Conservation (phyloP, 1,139 yeast species). For the Candida pseudoviswanathii region DNA sequence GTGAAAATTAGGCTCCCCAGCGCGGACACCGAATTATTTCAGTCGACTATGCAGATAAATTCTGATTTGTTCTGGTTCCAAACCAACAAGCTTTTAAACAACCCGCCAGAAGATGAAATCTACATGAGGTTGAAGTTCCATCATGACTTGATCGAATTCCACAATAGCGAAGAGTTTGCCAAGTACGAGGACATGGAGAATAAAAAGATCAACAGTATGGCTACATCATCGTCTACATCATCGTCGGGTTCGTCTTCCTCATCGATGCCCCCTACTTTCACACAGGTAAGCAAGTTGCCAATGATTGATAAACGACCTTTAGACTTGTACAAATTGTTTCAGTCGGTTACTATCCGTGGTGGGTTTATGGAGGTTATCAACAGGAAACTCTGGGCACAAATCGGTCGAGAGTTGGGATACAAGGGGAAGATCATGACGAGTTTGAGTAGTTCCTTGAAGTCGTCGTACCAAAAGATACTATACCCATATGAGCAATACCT, state of each 20-base stretch:
- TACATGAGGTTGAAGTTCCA: constrained; percentile 33
- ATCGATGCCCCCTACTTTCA: background rate
- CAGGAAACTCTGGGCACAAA: constrained; percentile 62
- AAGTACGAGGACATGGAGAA: constrained; percentile 9
- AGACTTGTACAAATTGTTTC: constrained; percentile 54
- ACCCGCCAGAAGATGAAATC: constrained; percentile 33
- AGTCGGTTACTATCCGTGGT: constrained; percentile 56
- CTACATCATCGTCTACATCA: background rate
- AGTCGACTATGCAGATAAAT: constrained; percentile 15
- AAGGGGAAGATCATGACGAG: constrained; percentile 62
- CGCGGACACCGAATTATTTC: constrained; percentile 30
- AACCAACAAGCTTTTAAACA: constrained; percentile 22
- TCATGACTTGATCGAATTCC: constrained; percentile 25
- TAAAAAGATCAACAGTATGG: background rate
- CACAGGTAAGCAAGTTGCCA: constrained; percentile 35
- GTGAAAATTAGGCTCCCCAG: constrained; percentile 65
- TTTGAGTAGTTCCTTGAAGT: constrained; percentile 65
- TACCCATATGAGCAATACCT: constrained; percentile 36
- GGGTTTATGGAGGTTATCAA: constrained; percentile 59
- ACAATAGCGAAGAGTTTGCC: constrained; percentile 14
- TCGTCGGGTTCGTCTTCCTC: background rate
- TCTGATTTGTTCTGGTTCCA: constrained; percentile 19
- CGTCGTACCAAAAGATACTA: constrained; percentile 48
- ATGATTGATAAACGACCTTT: constrained; percentile 59
- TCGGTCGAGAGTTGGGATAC: constrained; percentile 78